These are phyloP conservation scores for Lyophyllum decastes DNA, from an alignment of 768 basidiomycete genomes.

Conservation along the genomic window DNA sequence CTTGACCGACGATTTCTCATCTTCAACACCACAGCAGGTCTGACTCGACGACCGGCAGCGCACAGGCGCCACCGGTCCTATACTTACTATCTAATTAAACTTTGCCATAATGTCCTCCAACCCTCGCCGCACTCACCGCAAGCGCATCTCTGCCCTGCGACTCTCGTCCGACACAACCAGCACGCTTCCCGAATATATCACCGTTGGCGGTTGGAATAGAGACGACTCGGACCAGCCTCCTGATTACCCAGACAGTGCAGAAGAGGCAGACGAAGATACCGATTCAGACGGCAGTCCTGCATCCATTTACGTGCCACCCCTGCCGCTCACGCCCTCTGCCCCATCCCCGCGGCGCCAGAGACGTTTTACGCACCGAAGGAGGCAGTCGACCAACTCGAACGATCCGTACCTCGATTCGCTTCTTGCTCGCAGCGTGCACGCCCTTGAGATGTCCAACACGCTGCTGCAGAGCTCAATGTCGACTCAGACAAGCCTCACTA, in stretches of 20 bases:
- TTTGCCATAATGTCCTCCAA: neutral
- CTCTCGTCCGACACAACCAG: slow-evolving; percentile 69
- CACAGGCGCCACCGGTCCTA: slow-evolving; percentile 9
- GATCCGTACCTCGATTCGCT: slow-evolving; percentile 76
- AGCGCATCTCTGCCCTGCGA: slow-evolving; percentile 55
- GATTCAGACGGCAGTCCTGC: slow-evolving; percentile 38
- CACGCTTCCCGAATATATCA: slow-evolving; percentile 65
- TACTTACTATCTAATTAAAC: slow-evolving; percentile 3
- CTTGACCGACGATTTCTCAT: slow-evolving; percentile 22
- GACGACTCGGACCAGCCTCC: slow-evolving; percentile 60
- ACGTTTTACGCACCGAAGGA: slow-evolving; percentile 21
- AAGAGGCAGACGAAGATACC: slow-evolving; percentile 75
- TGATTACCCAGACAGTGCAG: slow-evolving; percentile 75
- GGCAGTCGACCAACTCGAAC: slow-evolving; percentile 25
- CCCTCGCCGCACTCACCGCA: slow-evolving; percentile 33
- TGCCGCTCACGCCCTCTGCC: slow-evolving; percentile 30
- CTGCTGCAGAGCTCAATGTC: slow-evolving; percentile 76
- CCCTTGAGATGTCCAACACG: slow-evolving; percentile 83
- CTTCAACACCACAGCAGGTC: neutral
- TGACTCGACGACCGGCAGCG: slow-evolving; percentile 22
- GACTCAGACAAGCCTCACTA: slow-evolving; percentile 56
- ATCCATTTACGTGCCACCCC: slow-evolving; percentile 26
- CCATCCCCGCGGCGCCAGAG: slow-evolving; percentile 36
- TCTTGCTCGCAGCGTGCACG: slow-evolving; percentile 80
- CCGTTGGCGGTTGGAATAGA: slow-evolving; percentile 12